Conservation (phyloP, 164 flowering plant genomes). For the Vitis rotundifolia region DNA sequence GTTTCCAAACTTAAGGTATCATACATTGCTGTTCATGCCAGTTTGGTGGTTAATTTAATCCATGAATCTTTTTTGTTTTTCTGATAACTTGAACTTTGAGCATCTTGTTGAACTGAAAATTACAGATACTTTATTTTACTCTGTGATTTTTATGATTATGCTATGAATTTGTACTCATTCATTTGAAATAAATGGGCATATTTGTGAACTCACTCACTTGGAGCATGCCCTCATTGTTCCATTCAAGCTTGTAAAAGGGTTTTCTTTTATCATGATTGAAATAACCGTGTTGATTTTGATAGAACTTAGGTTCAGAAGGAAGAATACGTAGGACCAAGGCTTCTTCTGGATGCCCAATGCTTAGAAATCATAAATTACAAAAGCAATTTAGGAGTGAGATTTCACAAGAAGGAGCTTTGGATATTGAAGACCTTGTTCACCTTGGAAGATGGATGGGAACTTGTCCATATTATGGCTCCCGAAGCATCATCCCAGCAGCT, state of each 20-base stretch:
- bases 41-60: too few relatives aligned
- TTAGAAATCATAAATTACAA: constrained; percentile 63
- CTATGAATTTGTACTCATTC: too few relatives aligned
- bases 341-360: constrained; percentile 90
- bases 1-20: constrained; percentile 67
- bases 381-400: constrained; percentile 56
- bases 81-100: too few relatives aligned
- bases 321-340: constrained; percentile 53
- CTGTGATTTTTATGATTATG: too few relatives aligned
- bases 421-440: constrained; percentile 90
- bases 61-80: too few relatives aligned
- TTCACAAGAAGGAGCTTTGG: constrained; percentile 65
- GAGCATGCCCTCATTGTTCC: background rate
- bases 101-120: too few relatives aligned
- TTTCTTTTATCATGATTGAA: constrained; percentile 9
- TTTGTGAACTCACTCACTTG: too few relatives aligned
- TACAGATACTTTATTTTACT: too few relatives aligned
- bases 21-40: background rate
- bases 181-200: too few relatives aligned
- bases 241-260: background rate
- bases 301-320: constrained; percentile 56
- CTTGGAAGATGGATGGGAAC: constrained; percentile 73
- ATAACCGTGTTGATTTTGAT: constrained; percentile 24
- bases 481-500: constrained; percentile 73
- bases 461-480: constrained; percentile 96